Evolutionary conservation across 371 early-diverging fungal genomes (phyloP), one percentile per base, ranked within the genome.

Genomic region (Circinella minor): DNA sequence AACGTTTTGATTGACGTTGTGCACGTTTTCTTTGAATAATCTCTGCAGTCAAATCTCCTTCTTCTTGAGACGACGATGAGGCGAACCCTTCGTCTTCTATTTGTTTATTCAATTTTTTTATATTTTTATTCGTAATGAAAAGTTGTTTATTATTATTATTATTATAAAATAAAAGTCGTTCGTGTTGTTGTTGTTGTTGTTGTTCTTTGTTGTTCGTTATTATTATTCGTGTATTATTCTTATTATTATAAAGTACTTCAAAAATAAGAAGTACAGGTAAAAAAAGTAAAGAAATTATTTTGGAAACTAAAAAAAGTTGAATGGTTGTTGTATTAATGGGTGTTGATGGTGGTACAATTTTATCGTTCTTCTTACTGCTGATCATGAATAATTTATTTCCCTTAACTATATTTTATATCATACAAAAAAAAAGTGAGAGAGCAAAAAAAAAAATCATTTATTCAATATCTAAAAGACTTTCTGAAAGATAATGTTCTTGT

Each of bases 41-140:
- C 64, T 80, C 74, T 4, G 60, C 66, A n/a, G 76, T 77, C 37
- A 54, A 60, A 54, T 80, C 79, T 10, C 36, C 59, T 71, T 80
- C 75, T 60, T 79, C 83, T 4, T 73, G 54, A 0, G 82, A 82
- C 34, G 80, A 78, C 38, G 83, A 77, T 15, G 83, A 82, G 11
- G 83, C 79, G 64, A 82, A 79, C n/a, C 68, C 68, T n/a, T 68
- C 68, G 63, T 68, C 68, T 48, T 61, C 68, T n/a, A 36, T 15
- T 15, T 47, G 46, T 11, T 65, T 39, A 34, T 27, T 39, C 38
- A 55, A 15, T 27, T 65, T 55, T 20, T 18, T n/a, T n/a, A n/a
- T 55, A 55, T 55, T 37, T 18, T n/a, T 51, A 15, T n/a, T 51
- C 51, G 51, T 57, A n/a, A 1, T 34, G 18, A n/a, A 34, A 11